Evolutionary conservation across 768 basidiomycete genomes (phyloP).

Genomic region (Boletus sp.): DNA sequence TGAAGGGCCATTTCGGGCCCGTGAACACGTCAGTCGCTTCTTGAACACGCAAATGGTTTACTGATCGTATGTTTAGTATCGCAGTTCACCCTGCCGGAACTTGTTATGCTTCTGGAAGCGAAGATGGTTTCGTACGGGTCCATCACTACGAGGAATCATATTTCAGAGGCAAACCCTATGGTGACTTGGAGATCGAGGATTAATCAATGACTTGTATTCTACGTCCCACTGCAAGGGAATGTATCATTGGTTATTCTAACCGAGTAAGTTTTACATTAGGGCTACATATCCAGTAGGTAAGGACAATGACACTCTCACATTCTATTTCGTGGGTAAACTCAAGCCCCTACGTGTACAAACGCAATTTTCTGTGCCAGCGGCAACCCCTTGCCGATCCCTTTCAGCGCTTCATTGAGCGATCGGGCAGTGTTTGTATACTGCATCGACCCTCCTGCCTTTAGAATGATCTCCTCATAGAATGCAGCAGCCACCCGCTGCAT

Average conservation of each 20-base stretch:
- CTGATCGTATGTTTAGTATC: constrained; percentile 51
- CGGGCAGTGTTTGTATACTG: constrained; percentile 18
- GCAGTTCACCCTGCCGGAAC: constrained; percentile 90
- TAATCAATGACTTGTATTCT: constrained; percentile 27
- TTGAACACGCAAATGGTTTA: neutral
- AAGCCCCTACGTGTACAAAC: constrained; percentile 31
- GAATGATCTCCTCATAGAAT: constrained; percentile 25
- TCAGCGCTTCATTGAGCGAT: constrained; percentile 20
- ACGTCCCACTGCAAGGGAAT: constrained; percentile 5
- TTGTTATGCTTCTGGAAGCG: constrained; percentile 90
- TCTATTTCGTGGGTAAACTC: neutral
- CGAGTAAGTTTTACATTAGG: neutral
- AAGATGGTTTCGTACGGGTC: constrained; percentile 92
- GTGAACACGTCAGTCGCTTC: constrained; percentile 80
- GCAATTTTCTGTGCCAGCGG: constrained; percentile 25
- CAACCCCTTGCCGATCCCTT: constrained; percentile 9
- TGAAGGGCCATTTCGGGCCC: constrained; percentile 96
- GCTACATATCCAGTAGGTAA: neutral
- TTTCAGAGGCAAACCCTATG: constrained; percentile 89
- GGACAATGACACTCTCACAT: neutral
- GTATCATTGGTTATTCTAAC: neutral
- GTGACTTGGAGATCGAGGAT: constrained; percentile 77
- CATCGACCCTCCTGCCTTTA: constrained; percentile 6
- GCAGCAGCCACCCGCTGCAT: constrained; percentile 19
- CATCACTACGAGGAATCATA: constrained; percentile 95